A percentile compares a stretch with the other conserved stretches of the same genome.
These are phyloP conservation scores for Cryphonectria naterciae DNA, from an alignment of 2,329 filamentous ascomycete species.

Conservation along the genomic window DNA sequence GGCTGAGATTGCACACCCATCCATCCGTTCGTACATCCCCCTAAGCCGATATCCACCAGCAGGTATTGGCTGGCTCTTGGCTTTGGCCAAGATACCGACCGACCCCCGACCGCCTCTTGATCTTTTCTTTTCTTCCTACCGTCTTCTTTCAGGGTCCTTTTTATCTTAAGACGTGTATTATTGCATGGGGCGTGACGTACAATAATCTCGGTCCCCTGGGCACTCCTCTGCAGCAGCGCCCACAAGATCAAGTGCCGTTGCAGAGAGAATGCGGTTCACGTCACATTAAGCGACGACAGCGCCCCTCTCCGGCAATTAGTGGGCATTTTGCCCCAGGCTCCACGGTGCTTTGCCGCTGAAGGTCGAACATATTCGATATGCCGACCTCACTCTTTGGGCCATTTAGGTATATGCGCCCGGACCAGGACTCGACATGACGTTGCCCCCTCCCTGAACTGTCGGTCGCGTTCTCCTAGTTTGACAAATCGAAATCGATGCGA, in stretches of 20 bases:
- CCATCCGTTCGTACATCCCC: background rate
- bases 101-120: background rate
- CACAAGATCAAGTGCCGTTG: conserved; percentile 7
- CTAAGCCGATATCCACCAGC: background rate
- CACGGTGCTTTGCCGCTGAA: background rate
- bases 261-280: background rate
- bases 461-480: background rate
- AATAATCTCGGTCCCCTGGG: background rate
- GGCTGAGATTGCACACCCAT: background rate
- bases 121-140: background rate
- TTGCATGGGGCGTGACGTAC: conserved; percentile 3
- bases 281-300: background rate
- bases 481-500: background rate
- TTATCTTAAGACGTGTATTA: background rate
- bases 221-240: background rate
- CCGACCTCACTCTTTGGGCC: conserved; percentile 5
- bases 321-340: background rate
- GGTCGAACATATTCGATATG: background rate
- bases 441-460: background rate
- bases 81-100: background rate
- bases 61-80: background rate
- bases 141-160: background rate
- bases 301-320: background rate
- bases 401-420: background rate
- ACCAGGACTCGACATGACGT: background rate